Base-by-base conservation (phyloP, 1,284 basidiomycete species). In the Cryptococcus amylolentus region DNA sequence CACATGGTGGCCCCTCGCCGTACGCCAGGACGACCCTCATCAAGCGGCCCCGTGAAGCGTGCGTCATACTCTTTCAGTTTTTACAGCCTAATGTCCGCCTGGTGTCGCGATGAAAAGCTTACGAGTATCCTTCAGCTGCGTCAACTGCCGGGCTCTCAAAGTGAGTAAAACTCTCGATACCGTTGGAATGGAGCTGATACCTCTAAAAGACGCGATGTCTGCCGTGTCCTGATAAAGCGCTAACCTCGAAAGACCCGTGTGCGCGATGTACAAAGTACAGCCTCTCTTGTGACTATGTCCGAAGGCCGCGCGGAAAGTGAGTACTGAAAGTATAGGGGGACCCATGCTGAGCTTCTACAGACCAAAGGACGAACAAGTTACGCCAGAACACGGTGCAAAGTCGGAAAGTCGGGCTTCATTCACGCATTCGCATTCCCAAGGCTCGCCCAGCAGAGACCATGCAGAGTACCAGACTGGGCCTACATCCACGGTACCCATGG, bases 281-380 rank as follows among this genome's bases (percentile, higher is more conserved):
- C n/a, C 28, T 52, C 27, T 31, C 35, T 28, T 52, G 50, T 23
- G 50, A 52, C 14, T 52, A 52, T 35, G 28, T 39, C 14, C 23
- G 50, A 26, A 52, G 39, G n/a, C 26, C 28, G 23, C 23, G 50
- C 16, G 50, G 50, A 52, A 52, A 52, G 50, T 52, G 28, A 31
- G 50, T 52, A n/a, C 12, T 31, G 5, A 2, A 12, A 12, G 18
- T 20, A 2, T 4, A 18, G 5, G 35, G 20, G 12, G 26, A 13
- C n/a, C 38, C 5, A 6, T 12, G 12, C 28, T 18, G 31, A 31
- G 9, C 4, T 4, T 5, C n/a, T 20, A 10, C 50, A 52, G 42
- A 4, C 46, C 42, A 18, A 12, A 44, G 18, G 27, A 26, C 20
- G 23, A 47, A 47, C n/a, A 10, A n/a, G 10, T 4, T 16, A 27